Evolutionary conservation across 768 basidiomycete genomes (phyloP), one percentile per base, ranked within the genome.

Genomic region (Tylopilus sp.): DNA sequence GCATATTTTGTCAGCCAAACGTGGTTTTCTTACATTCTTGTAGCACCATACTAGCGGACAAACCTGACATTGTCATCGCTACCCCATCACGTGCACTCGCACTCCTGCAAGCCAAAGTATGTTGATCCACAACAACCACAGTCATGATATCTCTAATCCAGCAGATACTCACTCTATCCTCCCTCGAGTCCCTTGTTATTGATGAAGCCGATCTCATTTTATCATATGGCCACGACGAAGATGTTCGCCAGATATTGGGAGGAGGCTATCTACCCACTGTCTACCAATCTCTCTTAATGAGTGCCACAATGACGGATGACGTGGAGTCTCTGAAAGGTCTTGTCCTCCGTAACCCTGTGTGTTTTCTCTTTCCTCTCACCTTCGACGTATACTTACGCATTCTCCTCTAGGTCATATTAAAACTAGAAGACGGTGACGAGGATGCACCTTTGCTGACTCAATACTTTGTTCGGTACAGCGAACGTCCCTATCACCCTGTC

Each of bases 181-280:
- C 79, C 1, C 71, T 98, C 26, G 88, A 92, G 41, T 88, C 89
- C 5, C 81, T 99, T 17, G 88, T 95, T 25, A 95, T 99, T 51
- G 97, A 99, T 66, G 97, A 99, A 71, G 97, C 97, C 21, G 97
- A 98, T 66, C 81, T 98, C 33, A 89, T 99, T 47, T 77, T 99
- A 18, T 98, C 95, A 0, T 99, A 98, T 65, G 97, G 97, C 3
- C 92, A 98, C 57, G 88, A 94, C 54, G 90, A 94, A 62, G 91
- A 94, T 53, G 80, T 95, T 40, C 81, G 84, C 23, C 80, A 85
- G 52, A 78, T 85, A 40, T 84, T 88, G 55, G 77, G 70, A 49
- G 89, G 82, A 42, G 79, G 76, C 39, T 86, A 80, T 68, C 79
- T 88, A 26, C 92, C 87, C 47, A 87, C 83, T 67, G 82, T 88